These are phyloP conservation scores for Clarkia xantiana DNA, from an alignment of 345 rosid species.

Conservation along the genomic window DNA sequence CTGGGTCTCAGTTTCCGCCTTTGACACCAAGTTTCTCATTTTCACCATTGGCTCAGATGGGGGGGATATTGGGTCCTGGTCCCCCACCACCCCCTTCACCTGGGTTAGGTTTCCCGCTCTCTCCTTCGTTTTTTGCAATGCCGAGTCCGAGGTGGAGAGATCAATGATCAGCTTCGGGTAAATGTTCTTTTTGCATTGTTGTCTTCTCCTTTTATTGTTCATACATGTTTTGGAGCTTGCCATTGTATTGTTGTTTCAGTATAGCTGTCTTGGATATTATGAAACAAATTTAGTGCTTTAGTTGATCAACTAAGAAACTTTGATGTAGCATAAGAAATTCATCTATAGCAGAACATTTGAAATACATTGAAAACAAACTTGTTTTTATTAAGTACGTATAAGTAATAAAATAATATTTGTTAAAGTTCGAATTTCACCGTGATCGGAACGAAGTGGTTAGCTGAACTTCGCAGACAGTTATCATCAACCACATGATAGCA, in stretches of 20 bases:
- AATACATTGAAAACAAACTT: slow-evolving; percentile 17
- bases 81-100: slow-evolving; percentile 73
- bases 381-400: no score
- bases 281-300: not conserved
- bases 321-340: not conserved
- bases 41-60: slow-evolving; percentile 53
- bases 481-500: no score
- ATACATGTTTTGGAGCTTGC: not conserved
- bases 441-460: no score
- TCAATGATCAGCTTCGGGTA: slow-evolving; percentile 8
- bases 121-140: slow-evolving; percentile 60
- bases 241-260: slow-evolving; percentile 1
- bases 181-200: not conserved
- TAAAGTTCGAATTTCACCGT: no score
- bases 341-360: slow-evolving; percentile 1
- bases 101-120: slow-evolving; percentile 48
- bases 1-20: slow-evolving; percentile 65
- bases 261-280: not conserved
- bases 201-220: not conserved
- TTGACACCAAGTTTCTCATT: slow-evolving; percentile 60
- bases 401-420: no score
- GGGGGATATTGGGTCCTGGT: slow-evolving; percentile 54
- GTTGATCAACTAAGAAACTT: slow-evolving; percentile 1
- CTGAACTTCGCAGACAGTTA: no score
- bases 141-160: slow-evolving; percentile 76